Percentiles rank a stretch among this genome's conserved stretches.
Evolutionary conservation across 345 rosid species (phyloP).

Genomic region (Linum trigynum): DNA sequence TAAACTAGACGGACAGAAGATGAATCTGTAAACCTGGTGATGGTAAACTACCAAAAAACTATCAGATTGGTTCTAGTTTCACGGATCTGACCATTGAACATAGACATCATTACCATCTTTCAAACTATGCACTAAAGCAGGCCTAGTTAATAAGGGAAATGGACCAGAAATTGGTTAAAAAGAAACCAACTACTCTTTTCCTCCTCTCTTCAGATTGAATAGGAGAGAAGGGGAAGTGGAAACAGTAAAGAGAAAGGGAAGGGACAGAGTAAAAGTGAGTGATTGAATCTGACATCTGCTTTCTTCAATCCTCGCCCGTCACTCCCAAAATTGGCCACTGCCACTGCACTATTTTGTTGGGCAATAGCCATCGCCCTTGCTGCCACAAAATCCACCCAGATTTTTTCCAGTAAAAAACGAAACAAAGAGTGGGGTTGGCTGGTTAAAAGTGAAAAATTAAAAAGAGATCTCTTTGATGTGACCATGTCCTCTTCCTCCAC

Average conservation of each 20-base stretch:
- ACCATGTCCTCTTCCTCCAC: not conserved
- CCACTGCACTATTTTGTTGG: not conserved
- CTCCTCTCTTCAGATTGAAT: not conserved
- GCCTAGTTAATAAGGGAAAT: too few relatives aligned
- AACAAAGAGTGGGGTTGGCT: not conserved
- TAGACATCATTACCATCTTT: too few relatives aligned
- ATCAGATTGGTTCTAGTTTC: too few relatives aligned
- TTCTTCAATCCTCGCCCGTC: conserved; percentile 12
- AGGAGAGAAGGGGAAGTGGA: not conserved
- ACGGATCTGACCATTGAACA: too few relatives aligned
- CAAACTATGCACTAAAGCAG: too few relatives aligned
- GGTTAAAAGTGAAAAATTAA: not conserved
- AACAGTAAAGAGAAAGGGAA: not conserved
- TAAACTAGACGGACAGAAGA: too few relatives aligned
- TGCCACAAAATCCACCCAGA: not conserved
- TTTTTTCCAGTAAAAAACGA: not conserved
- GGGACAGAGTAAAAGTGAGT: not conserved
- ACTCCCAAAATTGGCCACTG: conserved; percentile 9
- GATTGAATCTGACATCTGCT: conserved; percentile 16
- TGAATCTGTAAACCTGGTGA: too few relatives aligned
- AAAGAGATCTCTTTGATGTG: not conserved
- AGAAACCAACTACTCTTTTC: not conserved
- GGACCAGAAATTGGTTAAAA: too few relatives aligned
- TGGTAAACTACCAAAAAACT: too few relatives aligned
- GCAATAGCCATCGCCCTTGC: not conserved